Evolutionary conservation across 768 basidiomycete species (phyloP).

Genomic region (Suillus lakei): DNA sequence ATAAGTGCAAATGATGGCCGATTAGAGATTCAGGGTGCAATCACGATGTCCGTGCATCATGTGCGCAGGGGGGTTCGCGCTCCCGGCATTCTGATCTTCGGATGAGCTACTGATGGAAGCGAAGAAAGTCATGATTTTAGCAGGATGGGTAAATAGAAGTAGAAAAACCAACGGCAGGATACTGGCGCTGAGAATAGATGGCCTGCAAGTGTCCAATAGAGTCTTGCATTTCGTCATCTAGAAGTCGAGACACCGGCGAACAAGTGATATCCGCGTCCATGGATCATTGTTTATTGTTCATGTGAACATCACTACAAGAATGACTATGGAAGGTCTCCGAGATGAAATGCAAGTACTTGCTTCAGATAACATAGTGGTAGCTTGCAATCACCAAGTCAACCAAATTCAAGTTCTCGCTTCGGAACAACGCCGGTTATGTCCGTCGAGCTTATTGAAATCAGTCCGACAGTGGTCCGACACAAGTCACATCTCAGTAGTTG

Average conservation of each 20-base stretch:
- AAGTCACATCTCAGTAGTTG: slow-evolving; percentile 9
- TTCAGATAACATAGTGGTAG: no score
- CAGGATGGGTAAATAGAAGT: not conserved
- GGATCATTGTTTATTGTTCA: no score
- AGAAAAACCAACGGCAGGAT: not conserved
- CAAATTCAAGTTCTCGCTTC: no score
- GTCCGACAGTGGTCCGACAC: not conserved
- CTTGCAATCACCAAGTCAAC: no score
- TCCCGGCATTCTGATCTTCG: not conserved
- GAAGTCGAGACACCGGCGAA: no score
- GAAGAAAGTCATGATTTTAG: not conserved
- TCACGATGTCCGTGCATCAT: not conserved
- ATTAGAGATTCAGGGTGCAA: not conserved
- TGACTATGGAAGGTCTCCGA: no score
- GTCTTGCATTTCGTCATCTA: no score
- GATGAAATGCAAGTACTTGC: no score
- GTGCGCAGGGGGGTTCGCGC: not conserved
- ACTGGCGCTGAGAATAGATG: not conserved
- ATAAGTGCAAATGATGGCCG: not conserved
- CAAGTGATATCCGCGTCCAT: no score
- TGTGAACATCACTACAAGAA: no score
- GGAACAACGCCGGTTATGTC: no score
- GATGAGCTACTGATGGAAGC: not conserved
- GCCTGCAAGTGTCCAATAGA: not conserved
- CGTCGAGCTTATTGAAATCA: slow-evolving; percentile 1